Evolutionary conservation across 176 grass and related monocot species (phyloP), one percentile per base, ranked within the genome.

Genomic region (Saccharum spontaneum): DNA sequence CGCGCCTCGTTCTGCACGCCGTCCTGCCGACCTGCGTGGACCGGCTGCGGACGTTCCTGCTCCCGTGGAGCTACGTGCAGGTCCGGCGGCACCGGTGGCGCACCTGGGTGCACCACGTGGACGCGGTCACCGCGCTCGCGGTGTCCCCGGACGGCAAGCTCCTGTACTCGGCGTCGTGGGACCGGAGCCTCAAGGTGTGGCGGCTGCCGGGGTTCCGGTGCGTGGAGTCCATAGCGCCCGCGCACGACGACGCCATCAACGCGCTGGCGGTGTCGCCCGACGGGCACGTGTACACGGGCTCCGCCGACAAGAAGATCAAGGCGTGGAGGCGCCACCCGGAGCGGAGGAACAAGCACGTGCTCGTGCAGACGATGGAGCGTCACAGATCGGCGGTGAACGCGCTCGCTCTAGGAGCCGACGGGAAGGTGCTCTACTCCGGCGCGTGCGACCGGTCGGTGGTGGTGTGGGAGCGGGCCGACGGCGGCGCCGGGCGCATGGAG

Each of bases 211-310:
- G 48, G 17, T 89, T 93, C 62, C 75, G 78, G 69, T 93, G 94
- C 84, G 39, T 86, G 60, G 89, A 91, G 84, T 93, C 89, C 24
- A 62, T 93, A 43, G 57, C 72, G 3, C 1, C 39, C 2, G 88
- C 90, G 26, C 91, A 93, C 74, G 83, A 93, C 74, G 88, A 93
- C n/a, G 91, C 94, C 77, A 83, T 93, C 81, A 96, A 86, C 76
- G 91, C 91, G 24, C 18, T 91, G 13, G 93, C 49, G 14, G 90
- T 87, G 34, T 79, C 93, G 8, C 37, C 60, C 45, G 88, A 92
- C 69, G 86, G 93, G 0, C 62, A 84, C 22, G 26, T 95, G 43
- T 95, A 93, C 88, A 95, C 88, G 20, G 88, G 86, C 33, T 92
- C 88, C 1, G 93, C 86, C 2, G 93, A 95, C 83, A 83, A 63